A percentile compares a stretch with the other conserved stretches of the same genome.
phyloP scores from a whole-genome alignment of 2,329 filamentous ascomycete species.

The Venturiaceae sp. region DNA sequence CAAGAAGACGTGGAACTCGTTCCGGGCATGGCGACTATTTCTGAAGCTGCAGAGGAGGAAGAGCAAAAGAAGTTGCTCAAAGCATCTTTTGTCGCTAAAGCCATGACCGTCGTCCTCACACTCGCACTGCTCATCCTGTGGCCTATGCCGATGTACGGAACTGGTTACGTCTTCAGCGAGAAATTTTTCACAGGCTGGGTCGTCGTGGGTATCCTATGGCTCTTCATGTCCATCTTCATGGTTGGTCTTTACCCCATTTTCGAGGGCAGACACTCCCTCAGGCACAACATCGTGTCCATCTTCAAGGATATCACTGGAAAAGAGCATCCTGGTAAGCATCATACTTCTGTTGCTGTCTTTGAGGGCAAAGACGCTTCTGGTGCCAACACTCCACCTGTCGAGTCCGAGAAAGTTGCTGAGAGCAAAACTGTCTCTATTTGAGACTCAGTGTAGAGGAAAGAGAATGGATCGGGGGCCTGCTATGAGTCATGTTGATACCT shows the following conservation, averaged over 20 bases:
- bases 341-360: not conserved
- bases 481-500: not conserved
- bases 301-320: not conserved
- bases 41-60: constrained; percentile 17
- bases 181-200: constrained; percentile 18
- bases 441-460: not conserved
- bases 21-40: constrained; percentile 12
- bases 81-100: constrained; percentile 11
- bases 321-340: not conserved
- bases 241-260: constrained; percentile 6
- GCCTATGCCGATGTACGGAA: constrained; percentile 16
- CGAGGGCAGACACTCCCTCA: not conserved
- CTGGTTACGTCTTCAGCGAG: constrained; percentile 12
- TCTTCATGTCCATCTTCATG: constrained; percentile 4
- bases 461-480: not conserved
- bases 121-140: constrained; percentile 14
- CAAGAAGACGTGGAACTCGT: not conserved
- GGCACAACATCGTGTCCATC: not conserved
- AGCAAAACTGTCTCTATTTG: not conserved
- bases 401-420: not conserved
- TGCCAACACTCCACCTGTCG: not conserved
- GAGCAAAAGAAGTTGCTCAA: constrained; percentile 12
- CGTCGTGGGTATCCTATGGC: constrained; percentile 16
- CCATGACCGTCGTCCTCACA: constrained; percentile 12
- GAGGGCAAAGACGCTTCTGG: not conserved